Evolutionary conservation across 177 flowering plant species (phyloP), one percentile per base, ranked within the genome.

Genomic region (Vitis hybrid): DNA sequence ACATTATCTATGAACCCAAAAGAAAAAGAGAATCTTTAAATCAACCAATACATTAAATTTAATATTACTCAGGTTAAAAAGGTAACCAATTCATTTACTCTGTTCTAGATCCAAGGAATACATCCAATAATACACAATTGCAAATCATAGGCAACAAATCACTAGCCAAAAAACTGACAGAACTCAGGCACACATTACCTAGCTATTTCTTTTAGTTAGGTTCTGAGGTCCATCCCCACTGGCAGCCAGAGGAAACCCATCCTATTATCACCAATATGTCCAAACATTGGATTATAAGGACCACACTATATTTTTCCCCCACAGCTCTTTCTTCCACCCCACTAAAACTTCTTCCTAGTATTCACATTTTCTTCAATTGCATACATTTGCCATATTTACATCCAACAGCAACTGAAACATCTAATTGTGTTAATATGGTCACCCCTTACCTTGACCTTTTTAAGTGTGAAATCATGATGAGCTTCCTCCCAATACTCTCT

Each of bases 401-500:
- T 63, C 62, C 56, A 67, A 50, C 5, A 52, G 20, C 50, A 67
- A 51, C 60, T 33, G 55, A 58, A 51, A 10, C n/a, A 72, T 68
- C 70, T 70, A 71, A 72, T 18, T 51, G 22, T 51, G 58, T 67
- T 51, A 48, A 64, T 39, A 14, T 2, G 3, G 39, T 55, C 12
- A 5, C n/a, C 39, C 56, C 19, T 57, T 4, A 50, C 33, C 64
- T 45, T 51, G 55, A 39, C 58, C 19, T 51, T 60, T 10, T 50
- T 20, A 14, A 13, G 22, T 26, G 33, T 18, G n/a, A 61, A 56
- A 57, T 26, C 51, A 66, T 80, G 71, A 80, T 48, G 74, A 80
- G 69, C 74, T 74, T 33, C 86, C 86, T 1, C 86, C 97, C 76
- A 94, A 74, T 51, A 87, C 86, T 77, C 91, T 87, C 80, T 69